Base-by-base conservation (phyloP, 106 monocot genomes). In the Hemerocallis citrina region DNA sequence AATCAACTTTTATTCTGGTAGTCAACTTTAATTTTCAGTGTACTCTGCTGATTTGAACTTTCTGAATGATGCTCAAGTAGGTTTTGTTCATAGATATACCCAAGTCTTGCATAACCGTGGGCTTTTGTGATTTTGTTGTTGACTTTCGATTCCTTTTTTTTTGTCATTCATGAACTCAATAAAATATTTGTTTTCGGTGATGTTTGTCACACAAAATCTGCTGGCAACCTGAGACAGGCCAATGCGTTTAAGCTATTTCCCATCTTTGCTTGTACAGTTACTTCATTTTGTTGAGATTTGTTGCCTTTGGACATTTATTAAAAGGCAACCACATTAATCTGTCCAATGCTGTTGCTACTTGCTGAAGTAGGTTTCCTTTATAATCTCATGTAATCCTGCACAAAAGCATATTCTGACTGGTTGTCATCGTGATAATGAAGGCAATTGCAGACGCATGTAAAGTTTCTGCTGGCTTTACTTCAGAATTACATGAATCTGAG, bases 371-470 rank as follows among this genome's bases (percentile, higher is more conserved):
- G 0, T 66, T 22, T 27, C 62, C 20, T 64, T 2, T 14, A 35
- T 33, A 24, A 15, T 20, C 40, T 62, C 17, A 30, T 28, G 42
- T 19, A 9, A 27, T 61, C n/a, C 21, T 5, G 29, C 27, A 45
- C 17, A 22, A 38, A 16, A 29, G 40, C n/a, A 55, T 52, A 63
- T 67, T 48, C 37, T 57, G n/a, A 46, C 56, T 34, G 33, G 46
- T 9, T 57, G 21, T 56, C 37, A 21, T 57, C 39, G 1, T 9
- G 61, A 48, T 69, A 57, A 38, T 9, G 24, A 73, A 95, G 98
- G 92, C 88, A 69, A 79, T 98, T 79, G 92, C 81, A 61, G 88
- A 92, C 73, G 77, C 77, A 13, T 92, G 84, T 66, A 82, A 75
- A 75, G 77, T 85, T 66, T 68, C 74, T 65, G 65, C 63, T 56